Percentiles rank a stretch among this genome's conserved stretches.
These are phyloP conservation scores for Daldinia childiae DNA, from an alignment of 495 filamentous ascomycete genomes.

Conservation along the genomic window DNA sequence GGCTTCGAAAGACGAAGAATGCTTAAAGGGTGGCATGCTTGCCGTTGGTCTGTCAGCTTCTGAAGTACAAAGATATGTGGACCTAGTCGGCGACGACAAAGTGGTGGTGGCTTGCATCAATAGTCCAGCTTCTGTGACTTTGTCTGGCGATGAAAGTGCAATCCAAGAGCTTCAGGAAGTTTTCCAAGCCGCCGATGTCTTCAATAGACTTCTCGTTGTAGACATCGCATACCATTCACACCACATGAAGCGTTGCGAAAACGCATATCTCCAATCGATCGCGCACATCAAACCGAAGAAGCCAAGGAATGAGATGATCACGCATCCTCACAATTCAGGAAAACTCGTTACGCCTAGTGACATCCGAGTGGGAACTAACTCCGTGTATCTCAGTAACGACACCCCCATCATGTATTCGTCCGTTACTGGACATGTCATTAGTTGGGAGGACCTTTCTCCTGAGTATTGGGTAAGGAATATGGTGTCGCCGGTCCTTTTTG, in stretches of 20 bases:
- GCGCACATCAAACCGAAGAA: conserved; percentile 24
- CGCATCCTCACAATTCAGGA: conserved; percentile 16
- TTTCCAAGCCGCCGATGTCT: conserved; percentile 39
- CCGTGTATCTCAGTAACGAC: conserved; percentile 6
- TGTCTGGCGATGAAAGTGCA: conserved; percentile 49
- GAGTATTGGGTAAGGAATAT: conserved; percentile 57
- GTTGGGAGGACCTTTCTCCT: conserved; percentile 34
- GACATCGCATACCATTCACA: conserved; percentile 51
- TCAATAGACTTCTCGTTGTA: conserved; percentile 47
- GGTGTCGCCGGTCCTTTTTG: conserved; percentile 53
- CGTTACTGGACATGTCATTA: conserved; percentile 47
- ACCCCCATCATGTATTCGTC: conserved; percentile 50
- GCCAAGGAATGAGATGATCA: neutral
- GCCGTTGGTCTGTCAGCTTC: conserved; percentile 46
- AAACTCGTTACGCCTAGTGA: conserved; percentile 9
- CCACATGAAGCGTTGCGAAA: conserved; percentile 45
- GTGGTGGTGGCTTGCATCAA: conserved; percentile 55
- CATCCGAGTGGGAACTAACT: neutral
- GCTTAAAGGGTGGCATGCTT: conserved; percentile 50
- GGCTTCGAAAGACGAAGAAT: conserved; percentile 12
- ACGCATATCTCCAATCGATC: conserved; percentile 25
- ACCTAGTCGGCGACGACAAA: conserved; percentile 12
- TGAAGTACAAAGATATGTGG: conserved; percentile 39
- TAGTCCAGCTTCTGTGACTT: conserved; percentile 52
- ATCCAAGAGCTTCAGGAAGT: conserved; percentile 44